Evolutionary conservation across 225 moss, liverwort and hornwort species (phyloP), one percentile per base, ranked within the genome.

Genomic region (Polytrichum formosum): DNA sequence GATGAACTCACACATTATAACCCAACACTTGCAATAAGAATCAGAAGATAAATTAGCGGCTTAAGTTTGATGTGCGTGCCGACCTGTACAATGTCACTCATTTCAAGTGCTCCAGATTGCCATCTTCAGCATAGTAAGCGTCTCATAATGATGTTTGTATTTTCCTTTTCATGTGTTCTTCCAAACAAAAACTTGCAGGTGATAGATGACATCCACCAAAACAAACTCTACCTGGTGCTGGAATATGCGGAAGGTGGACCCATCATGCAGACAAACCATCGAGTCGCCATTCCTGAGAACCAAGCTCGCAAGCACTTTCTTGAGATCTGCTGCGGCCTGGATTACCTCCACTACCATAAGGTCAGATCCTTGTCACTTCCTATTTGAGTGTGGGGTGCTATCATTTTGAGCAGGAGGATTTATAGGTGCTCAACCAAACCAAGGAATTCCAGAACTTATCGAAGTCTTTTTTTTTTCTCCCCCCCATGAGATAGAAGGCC

Each of bases 171-270:
- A 6, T 29, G 28, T 35, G 65, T 7, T 66, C 26, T 66, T 28
- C 65, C 16, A 46, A 68, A 10, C 7, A 70, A 56, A 10, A 59
- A 56, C 46, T 46, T 13, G 46, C 74, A 88, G 88, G 88, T 84
- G 10, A 88, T 88, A 66, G 88, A 88, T 76, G 88, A 88, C 66
- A 74, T 79, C 5, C 67, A 81, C 8, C 82, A 84, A 33, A 69
- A 70, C 68, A 84, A 88, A 60, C 16, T 88, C 2, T 84, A 84
- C 70, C 72, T 88, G 21, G 88, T 88, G 30, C 33, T 88, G 22
- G 88, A 88, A 69, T 88, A 84, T 69, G 84, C 84, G 29, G 88
- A 88, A 71, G 82, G 88, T 23, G 88, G 88, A 2, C 80, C 88
- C 13, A 73, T 88, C n/a, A 67, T 88, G 79, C 64, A 64, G 17